phyloP scores from a whole-genome alignment of 1,284 basidiomycete species.

The Phlebopus sp. region DNA sequence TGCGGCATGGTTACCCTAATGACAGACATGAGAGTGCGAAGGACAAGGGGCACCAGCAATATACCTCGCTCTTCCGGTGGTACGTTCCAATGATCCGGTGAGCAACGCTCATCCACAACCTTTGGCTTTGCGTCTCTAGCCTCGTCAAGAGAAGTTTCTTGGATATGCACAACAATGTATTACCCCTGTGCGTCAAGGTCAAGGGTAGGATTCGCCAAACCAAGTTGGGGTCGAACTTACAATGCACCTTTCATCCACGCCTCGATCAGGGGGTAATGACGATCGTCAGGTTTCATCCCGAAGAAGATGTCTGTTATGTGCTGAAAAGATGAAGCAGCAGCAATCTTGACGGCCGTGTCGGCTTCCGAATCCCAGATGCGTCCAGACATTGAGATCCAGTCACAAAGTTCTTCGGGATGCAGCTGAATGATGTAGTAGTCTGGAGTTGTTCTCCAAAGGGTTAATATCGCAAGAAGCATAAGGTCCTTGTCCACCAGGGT shows the following conservation, averaged over 20 bases:
- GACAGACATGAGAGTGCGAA: constrained; percentile 7
- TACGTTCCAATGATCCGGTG: constrained; percentile 60
- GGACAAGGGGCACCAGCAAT: background rate
- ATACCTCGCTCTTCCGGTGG: constrained; percentile 47
- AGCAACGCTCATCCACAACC: constrained; percentile 63
- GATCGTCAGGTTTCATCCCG: constrained; percentile 39
- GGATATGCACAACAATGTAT: constrained; percentile 53
- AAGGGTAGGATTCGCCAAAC: constrained; percentile 2
- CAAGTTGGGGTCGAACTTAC: constrained; percentile 11
- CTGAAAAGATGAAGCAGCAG: constrained; percentile 48
- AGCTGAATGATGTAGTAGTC: constrained; percentile 43
- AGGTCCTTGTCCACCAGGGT: constrained; percentile 64
- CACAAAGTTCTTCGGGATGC: constrained; percentile 36
- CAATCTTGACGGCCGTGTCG: constrained; percentile 64
- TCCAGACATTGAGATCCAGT: constrained; percentile 46
- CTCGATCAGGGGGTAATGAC: constrained; percentile 31
- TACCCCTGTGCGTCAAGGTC: constrained; percentile 40
- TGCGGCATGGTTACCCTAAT: constrained; percentile 43
- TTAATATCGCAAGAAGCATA: constrained; percentile 60
- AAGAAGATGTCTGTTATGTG: constrained; percentile 46
- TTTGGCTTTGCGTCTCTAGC: constrained; percentile 57
- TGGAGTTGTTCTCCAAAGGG: constrained; percentile 61
- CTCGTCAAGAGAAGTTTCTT: constrained; percentile 57
- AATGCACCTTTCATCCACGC: constrained; percentile 36
- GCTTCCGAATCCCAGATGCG: constrained; percentile 60